Conservation (phyloP, 2,329 filamentous ascomycete genomes). For the Ophiognomonia clavigignenti-juglandacearum region DNA sequence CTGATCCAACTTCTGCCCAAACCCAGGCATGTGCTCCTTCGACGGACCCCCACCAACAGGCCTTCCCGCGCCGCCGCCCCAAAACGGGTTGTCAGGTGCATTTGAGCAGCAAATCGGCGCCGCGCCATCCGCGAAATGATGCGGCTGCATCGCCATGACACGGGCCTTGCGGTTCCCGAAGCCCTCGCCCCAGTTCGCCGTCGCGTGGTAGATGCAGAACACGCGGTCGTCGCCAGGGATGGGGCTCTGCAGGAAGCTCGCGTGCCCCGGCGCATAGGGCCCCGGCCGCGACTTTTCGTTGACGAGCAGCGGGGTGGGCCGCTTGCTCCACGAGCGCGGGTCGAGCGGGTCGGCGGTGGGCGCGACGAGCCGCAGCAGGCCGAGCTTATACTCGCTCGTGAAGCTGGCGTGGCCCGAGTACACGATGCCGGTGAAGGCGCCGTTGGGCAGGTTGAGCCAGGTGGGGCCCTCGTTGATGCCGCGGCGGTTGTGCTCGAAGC, state of each 20-base stretch:
- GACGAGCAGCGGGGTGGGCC: constrained; percentile 9
- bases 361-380: constrained; percentile 14
- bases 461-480: constrained; percentile 20
- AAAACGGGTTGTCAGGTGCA: constrained; percentile 1
- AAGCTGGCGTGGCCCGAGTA: constrained; percentile 20
- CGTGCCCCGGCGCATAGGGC: constrained; percentile 18
- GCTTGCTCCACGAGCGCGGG: constrained; percentile 13
- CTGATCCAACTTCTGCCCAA: constrained; percentile 7
- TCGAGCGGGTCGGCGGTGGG: constrained; percentile 15
- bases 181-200: constrained; percentile 15
- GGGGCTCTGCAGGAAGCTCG: constrained; percentile 17
- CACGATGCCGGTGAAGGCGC: constrained; percentile 18
- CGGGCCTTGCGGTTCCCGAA: constrained; percentile 19
- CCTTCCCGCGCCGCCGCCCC: neutral
- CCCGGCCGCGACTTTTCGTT: constrained; percentile 12
- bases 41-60: neutral
- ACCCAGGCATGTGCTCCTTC: neutral
- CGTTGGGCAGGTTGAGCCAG: constrained; percentile 17
- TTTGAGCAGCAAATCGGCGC: constrained; percentile 16
- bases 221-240: constrained; percentile 14
- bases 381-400: constrained; percentile 20
- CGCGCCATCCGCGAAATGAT: constrained; percentile 14
- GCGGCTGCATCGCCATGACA: constrained; percentile 12
- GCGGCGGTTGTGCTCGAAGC: constrained; percentile 16
- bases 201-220: constrained; percentile 19